Evolutionary conservation across 805 yeast species (phyloP), one percentile per base, ranked within the genome.

Genomic region (Diddensiella transvaalensis): DNA sequence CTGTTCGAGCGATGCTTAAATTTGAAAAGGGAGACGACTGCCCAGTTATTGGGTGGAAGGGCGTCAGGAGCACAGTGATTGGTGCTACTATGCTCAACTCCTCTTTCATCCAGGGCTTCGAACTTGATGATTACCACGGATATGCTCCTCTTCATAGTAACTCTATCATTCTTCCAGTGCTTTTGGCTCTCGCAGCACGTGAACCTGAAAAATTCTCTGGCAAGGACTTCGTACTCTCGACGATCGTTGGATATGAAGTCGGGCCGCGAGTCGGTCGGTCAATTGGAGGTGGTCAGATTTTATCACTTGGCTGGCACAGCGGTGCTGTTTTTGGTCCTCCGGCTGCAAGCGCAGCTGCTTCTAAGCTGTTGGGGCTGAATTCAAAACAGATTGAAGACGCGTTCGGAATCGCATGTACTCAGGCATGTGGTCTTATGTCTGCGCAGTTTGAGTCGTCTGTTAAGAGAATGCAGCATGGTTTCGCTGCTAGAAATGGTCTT

Each of bases 391-490:
- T 22, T 35, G 48, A 48, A 23, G 51, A 48, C 29, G 51, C 51
- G 13, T 40, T 48, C 38, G 51, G 51, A n/a, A 48, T 48, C n/a
- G 51, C 51, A 3, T 48, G 51, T 26, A 48, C 51, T 13, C 51
- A 48, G 30, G 46, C 51, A 18, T 30, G 51, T 37, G 51, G 51
- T 4, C 40, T 48, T 2, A 48, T 48, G 51, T 48, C 51, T 17
- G 51, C 51, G 5, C 51, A 48, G 26, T 48, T 44, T 29, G 51
- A 48, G 17, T 48, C 51, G 17, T 48, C 51, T 4, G 51, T 48
- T 8, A 48, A 48, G 39, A 43, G 51, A 10, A 48, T 48, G 51
- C 51, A 48, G 48, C 51, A 48, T 18, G 51, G 51, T 15, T 48
- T 48, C 38, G 51, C 51, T 21, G 46, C 51, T 10, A 22, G 51